Base-by-base conservation (phyloP, 768 basidiomycete species). In the Lentinula boryana region DNA sequence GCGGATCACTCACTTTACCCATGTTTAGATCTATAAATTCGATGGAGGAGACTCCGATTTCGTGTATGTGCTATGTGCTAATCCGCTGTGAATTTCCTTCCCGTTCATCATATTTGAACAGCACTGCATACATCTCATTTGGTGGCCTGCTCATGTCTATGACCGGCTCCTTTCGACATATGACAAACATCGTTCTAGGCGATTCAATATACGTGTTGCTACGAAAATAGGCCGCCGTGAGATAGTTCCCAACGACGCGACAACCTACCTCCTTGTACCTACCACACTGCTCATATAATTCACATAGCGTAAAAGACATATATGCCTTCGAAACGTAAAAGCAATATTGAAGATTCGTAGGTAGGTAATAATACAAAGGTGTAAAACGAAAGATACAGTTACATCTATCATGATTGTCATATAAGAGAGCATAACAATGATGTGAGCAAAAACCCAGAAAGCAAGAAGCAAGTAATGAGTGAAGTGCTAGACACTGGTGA, bases 51-150 rank as follows among this genome's bases (percentile, higher is more conserved):
- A 84, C 13, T 81, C 83, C 36, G 93, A 95, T 66, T 84, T 87
- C 66, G 94, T 96, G 93, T 95, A 78, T 64, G 90, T 78, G 53
- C 53, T 55, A 40, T 35, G 35, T 16, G 18, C 53, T 60, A 52
- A 40, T 16, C 54, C 38, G 31, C n/a, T 52, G 51, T 54, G 10
- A 16, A 23, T 43, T 48, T 18, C 27, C 56, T 55, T 53, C 23
- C 56, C 53, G 50, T 12, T 35, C 41, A 55, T 50, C 68, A 36
- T 56, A 62, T 35, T 60, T 35, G 46, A 36, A 36, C 66, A 98
- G 95, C 56, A 97, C 95, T 31, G 96, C 88, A 18, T 99, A 98
- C 71, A 89, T 91, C 46, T 98, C 96, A 7, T 99, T 97, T 63
- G 97, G 97, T 43, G 97, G 97, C 21, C 80, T 99, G 16, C 79